Evolutionary conservation across 2,329 filamentous ascomycete species (phyloP), one percentile per base, ranked within the genome.

Genomic region (Ophiosphaerella herpotricha): DNA sequence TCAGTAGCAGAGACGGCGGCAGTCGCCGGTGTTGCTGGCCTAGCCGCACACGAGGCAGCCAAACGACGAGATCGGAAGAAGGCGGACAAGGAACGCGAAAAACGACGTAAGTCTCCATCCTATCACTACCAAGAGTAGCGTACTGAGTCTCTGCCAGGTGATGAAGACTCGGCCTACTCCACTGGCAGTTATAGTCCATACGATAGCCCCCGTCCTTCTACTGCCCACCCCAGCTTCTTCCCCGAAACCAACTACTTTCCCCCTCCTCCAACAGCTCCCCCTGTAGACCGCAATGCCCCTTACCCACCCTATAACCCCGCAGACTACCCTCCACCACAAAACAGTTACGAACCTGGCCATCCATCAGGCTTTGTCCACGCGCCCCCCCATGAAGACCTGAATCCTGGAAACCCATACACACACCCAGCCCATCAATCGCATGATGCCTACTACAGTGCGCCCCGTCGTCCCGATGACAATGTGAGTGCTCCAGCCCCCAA

Each of bases 51-150:
- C 63, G 81, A 85, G 62, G 78, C 81, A 59, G 76, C 79, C 21
- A 82, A 83, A 72, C 74, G 77, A 44, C 78, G 80, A 52, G 81
- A 85, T 58, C 79, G 80, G 43, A 84, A 81, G 71, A 80, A 80
- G 62, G 76, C 76, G 31, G 80, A 81, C 51, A 78, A 77, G 58
- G 79, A 81, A 47, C 70, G 75, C 52, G 79, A 80, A 44, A 70
- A 75, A 56, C 75, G 75, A 61, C 75, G 80, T 82, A 67, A 77
- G 80, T 76, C 52, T 43, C 40, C 44, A 46, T 44, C 48, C 40
- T 39, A 45, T 40, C 37, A 45, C 36, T 46, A 52, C 12, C 52
- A 41, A 16, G 50, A 57, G 38, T 52, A 54, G 40, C 38, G 45
- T 58, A 48, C 61, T 68, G 44, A 68, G 48, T 49, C 39, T 34